A percentile compares a stretch with the other conserved stretches of the same genome.
These are phyloP conservation scores for Phaeosphaeria sp. DNA, from an alignment of 2,329 filamentous ascomycete species.

Conservation along the genomic window DNA sequence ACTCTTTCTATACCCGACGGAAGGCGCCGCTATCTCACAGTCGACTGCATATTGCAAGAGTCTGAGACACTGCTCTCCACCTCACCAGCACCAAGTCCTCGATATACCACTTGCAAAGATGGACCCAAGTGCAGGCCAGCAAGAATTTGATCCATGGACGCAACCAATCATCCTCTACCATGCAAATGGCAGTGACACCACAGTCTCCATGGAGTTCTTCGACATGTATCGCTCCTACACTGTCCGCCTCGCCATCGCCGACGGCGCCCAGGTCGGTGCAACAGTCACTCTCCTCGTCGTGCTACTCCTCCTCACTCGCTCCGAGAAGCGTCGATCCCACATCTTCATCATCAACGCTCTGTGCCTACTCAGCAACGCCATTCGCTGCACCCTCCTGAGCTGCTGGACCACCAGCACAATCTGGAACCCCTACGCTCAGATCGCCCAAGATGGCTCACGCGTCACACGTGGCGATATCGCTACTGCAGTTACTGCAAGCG, in stretches of 20 bases:
- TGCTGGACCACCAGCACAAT: slow-evolving; percentile 68
- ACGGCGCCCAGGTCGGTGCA: slow-evolving; percentile 74
- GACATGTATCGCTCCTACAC: slow-evolving; percentile 57
- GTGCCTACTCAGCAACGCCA: slow-evolving; percentile 66
- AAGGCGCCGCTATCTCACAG: background rate
- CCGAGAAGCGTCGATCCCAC: slow-evolving; percentile 67
- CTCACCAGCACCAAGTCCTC: background rate
- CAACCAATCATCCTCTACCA: slow-evolving; percentile 59
- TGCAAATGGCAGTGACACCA: slow-evolving; percentile 53
- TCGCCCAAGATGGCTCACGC: slow-evolving; percentile 61
- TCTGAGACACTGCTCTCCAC: background rate
- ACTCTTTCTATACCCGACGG: background rate
- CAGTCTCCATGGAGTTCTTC: slow-evolving; percentile 52
- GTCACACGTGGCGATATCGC: slow-evolving; percentile 56
- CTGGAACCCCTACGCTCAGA: slow-evolving; percentile 66
- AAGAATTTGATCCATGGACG: slow-evolving; percentile 57
- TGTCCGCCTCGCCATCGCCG: slow-evolving; percentile 65
- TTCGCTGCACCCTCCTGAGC: slow-evolving; percentile 65
- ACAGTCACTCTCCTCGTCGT: slow-evolving; percentile 69
- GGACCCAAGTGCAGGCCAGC: slow-evolving; percentile 4
- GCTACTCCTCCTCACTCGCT: slow-evolving; percentile 71
- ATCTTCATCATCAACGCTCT: slow-evolving; percentile 71
- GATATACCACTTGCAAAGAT: background rate
- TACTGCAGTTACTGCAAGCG: slow-evolving; percentile 56
- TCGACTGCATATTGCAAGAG: background rate